Evolutionary conservation across 106 monocot genomes (phyloP), one percentile per base, ranked within the genome.

Genomic region (Amphibolis antarctica): DNA sequence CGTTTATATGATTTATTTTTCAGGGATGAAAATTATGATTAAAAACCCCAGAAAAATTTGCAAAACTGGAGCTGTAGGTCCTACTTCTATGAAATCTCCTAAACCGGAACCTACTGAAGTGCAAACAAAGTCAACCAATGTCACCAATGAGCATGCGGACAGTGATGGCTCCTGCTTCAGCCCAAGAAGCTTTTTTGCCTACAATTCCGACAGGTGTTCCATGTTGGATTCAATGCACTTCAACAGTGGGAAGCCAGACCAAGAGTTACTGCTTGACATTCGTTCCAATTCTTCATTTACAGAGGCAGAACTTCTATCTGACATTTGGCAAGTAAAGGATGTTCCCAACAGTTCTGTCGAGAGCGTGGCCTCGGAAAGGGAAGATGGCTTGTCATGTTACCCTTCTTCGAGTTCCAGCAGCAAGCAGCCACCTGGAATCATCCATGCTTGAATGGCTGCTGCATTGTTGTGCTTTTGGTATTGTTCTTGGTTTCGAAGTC

Each of bases 281-380:
- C 83, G 78, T 13, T 42, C 71, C 53, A 79, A 79, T 61, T 64
- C 76, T 57, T 74, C 83, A 17, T 81, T 77, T 61, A 81, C 86
- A 26, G 86, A 92, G 66, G 83, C 91, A 1, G 83, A 86, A 67
- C 86, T 92, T 65, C 71, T 92, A 4, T 74, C 53, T 42, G 70
- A 73, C 44, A 62, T 72, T 17, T 78, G 71, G 68, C 72, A 80
- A 42, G 69, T 60, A 50, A 75, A 59, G 28, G 28, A 75, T 19
- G 19, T 19, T 3, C 46, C 57, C 0, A 75, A 63, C 50, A 62
- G 68, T 58, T 57, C 23, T 12, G 68, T 58, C 1, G 65, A 53
- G 24, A 77, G 80, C 44, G 73, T 52, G 42, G 5, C 77, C 52
- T 70, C 68, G 21, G 62, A 74, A 30, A 71, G 65, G 47, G 80